Conservation (phyloP, 805 yeast genomes). For the Nakazawaea ishiwadae region DNA sequence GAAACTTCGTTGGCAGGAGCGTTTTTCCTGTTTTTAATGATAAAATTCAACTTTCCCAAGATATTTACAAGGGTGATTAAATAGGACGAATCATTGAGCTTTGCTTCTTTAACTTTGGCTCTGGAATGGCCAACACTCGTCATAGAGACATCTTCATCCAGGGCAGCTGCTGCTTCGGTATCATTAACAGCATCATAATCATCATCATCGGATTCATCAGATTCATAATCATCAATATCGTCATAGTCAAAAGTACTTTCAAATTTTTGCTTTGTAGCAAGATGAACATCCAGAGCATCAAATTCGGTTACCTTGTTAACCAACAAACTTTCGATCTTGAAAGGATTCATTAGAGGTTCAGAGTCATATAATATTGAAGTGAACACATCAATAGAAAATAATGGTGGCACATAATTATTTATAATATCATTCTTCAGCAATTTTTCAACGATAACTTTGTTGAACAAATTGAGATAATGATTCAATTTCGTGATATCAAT, state of each 20-base stretch:
- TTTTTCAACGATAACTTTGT: background rate
- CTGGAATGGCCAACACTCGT: background rate
- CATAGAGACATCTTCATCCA: constrained; percentile 2
- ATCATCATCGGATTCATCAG: constrained; percentile 5
- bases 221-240: constrained; percentile 1
- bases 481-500: background rate
- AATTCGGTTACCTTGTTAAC: background rate
- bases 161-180: too few species aligned
- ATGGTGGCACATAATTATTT: too few species aligned
- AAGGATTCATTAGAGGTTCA: constrained; percentile 7
- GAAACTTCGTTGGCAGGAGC: background rate
- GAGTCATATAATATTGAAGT: constrained; percentile 1
- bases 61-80: constrained; percentile 4
- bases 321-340: constrained; percentile 2
- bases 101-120: background rate
- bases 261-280: background rate
- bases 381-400: too few species aligned
- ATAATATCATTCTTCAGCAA: background rate
- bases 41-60: constrained; percentile 1
- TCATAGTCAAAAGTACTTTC: constrained; percentile 2
- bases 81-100: constrained; percentile 9
- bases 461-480: background rate
- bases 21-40: background rate
- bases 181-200: background rate
- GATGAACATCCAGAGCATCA: background rate